Evolutionary conservation across 257 asterid species (phyloP), one percentile per base, ranked within the genome.

Genomic region (Nyctanthes arbortristis): DNA sequence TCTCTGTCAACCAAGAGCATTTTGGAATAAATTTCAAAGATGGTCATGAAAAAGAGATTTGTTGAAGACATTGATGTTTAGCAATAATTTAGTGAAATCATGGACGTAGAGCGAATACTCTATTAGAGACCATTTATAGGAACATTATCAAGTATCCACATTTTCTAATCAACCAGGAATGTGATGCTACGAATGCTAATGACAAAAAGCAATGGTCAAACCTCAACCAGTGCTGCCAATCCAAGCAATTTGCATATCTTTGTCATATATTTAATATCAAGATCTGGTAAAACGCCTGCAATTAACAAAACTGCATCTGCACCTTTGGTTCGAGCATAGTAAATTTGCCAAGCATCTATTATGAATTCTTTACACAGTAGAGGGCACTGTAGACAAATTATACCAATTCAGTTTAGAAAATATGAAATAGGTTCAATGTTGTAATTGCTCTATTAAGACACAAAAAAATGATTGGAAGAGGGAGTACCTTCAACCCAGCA

Each of bases 211-310:
- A 75, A 74, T 56, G 54, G 75, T 10, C 85, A 27, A 70, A 92
- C 97, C 97, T 92, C 97, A 66, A 89, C 85, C 56, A 92, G 88
- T 49, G 93, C 84, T n/a, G 96, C 74, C 78, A 92, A 54, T 31
- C 95, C 93, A 55, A 87, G 88, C 84, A 89, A 31, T 79, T 92
- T 92, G 90, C 97, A 89, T 61, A 92, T 89, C 86, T 89, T 92
- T 27, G 73, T 67, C 96, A 92, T 84, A 80, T 92, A 92, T 73
- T 85, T 87, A 81, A 92, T 85, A 75, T 92, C 97, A 64, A 84
- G 81, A 78, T 92, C 92, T 54, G 97, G 97, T 77, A 92, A 80
- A 47, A 92, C 75, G 36, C 90, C 95, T 55, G 97, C 97, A 71
- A 92, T 89, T 37, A 92, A 73, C 66, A 92, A 84, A 81, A 92